Conservation (phyloP, 768 basidiomycete genomes). For the Boletus reticulatus region DNA sequence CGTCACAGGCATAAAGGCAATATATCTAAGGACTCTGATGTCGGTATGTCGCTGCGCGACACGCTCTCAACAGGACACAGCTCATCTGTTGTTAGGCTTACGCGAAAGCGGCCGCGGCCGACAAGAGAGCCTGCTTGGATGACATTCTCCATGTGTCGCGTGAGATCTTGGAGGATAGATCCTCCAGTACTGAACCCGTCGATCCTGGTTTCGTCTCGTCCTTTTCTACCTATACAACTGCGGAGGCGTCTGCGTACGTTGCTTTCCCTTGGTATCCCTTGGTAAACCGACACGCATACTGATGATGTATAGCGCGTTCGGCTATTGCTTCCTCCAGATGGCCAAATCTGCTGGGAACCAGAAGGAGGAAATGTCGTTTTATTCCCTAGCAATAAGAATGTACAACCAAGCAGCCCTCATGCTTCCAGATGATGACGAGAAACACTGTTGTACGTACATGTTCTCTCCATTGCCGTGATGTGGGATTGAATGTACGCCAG, state of each 20-base stretch:
- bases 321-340: background rate
- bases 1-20: background rate
- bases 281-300: background rate
- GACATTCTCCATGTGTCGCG: background rate
- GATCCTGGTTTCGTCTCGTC: background rate
- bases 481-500: background rate
- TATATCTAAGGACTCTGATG: background rate
- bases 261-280: background rate
- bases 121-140: background rate
- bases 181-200: background rate
- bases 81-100: background rate
- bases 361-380: background rate
- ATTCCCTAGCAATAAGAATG: background rate
- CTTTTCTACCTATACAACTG: background rate
- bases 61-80: background rate
- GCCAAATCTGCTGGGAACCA: background rate
- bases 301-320: background rate
- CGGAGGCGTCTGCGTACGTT: background rate
- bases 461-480: background rate
- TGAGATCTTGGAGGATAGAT: background rate
- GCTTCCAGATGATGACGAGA: conserved; percentile 5
- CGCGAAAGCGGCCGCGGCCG: background rate
- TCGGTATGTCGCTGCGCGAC: background rate
- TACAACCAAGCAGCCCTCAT: background rate
- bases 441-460: background rate